Conservation (phyloP, 139 green algal genomes). For the Penium margaritaceum region DNA sequence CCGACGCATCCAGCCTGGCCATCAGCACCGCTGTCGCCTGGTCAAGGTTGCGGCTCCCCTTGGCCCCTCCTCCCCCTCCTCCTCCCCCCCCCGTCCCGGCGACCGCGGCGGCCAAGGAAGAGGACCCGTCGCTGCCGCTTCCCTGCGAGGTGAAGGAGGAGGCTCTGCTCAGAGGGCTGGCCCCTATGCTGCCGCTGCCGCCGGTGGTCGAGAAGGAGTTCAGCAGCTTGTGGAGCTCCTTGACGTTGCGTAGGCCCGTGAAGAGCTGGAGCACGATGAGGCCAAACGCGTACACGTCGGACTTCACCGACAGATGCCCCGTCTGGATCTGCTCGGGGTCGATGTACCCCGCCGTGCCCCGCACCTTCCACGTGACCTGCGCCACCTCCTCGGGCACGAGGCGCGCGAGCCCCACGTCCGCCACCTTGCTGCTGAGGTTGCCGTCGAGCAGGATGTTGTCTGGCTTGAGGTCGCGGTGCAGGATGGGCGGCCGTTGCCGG, state of each 20-base stretch:
- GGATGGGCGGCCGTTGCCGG: constrained; percentile 5
- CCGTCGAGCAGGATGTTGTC: constrained; percentile 31
- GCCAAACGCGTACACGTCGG: constrained; percentile 37
- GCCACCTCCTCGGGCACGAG: constrained; percentile 23
- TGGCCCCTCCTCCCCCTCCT: not conserved
- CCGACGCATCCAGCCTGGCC: not conserved
- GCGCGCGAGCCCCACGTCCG: constrained; percentile 22
- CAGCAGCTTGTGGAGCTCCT: constrained; percentile 4
- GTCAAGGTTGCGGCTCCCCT: not conserved
- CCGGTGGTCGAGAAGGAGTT: no score
- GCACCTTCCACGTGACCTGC: constrained; percentile 6
- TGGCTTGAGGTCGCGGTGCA: constrained; percentile 29
- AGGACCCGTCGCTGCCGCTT: not conserved
- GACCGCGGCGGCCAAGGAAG: no score
- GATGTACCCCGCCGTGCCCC: constrained; percentile 35
- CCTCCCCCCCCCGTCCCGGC: no score
- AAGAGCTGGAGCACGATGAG: constrained; percentile 35
- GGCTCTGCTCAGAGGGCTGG: not conserved
- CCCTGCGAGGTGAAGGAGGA: not conserved
- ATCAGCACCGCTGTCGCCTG: not conserved
- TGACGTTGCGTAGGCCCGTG: constrained; percentile 7
- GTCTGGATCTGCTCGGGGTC: constrained; percentile 30
- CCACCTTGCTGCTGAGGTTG: constrained; percentile 22
- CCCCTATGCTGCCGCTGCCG: not conserved
- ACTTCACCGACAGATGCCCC: not conserved